Evolutionary conservation across 2,329 filamentous ascomycete species (phyloP), one percentile per base, ranked within the genome.

Genomic region (Trichoderma oligosporum): DNA sequence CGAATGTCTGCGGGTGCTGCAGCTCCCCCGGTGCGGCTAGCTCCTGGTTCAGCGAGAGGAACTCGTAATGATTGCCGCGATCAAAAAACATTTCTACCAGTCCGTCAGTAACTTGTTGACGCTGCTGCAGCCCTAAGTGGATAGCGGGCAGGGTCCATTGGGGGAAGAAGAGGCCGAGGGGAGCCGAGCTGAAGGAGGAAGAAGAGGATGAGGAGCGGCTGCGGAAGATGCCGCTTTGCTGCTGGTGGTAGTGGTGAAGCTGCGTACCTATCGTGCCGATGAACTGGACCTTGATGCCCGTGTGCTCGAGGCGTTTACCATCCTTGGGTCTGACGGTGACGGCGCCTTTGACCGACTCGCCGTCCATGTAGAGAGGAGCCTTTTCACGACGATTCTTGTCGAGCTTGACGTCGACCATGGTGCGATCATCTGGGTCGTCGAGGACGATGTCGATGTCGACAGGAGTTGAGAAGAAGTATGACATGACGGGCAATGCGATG

Each of bases 361-460:
- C 94, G 71, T 99, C 94, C 81, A 96, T 92, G 74, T 96, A 99
- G 61, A 99, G 81, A 59, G 94, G 94, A 47, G 92, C 92, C 78
- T 97, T 96, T 76, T 99, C 94, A 70, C 92, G 88, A 66, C 93
- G 85, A 78, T 92, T 95, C 85, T 97, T 97, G 78, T 97, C 94
- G 65, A 97, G 88, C 82, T 96, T 96, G 77, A 96, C 90, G 71
- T 99, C 94, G 63, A 99, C 91, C 76, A 94, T 96, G 67, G 91
- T 86, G 69, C 94, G 88, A 67, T 96, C 90, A 76, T 97, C 94
- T 73, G 86, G 86, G 76, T 97, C 91, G 69, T 97, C 91, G 66
- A 99, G 90, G 67, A 97, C 91, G 71, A 99, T 88, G 78, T 99
- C 94, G 78, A 99, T 99, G 76, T 99, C 94, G 75, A 99, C 89